These are phyloP conservation scores for Diaporthe citriasiana DNA, from an alignment of 2,329 filamentous ascomycete species.

Conservation along the genomic window DNA sequence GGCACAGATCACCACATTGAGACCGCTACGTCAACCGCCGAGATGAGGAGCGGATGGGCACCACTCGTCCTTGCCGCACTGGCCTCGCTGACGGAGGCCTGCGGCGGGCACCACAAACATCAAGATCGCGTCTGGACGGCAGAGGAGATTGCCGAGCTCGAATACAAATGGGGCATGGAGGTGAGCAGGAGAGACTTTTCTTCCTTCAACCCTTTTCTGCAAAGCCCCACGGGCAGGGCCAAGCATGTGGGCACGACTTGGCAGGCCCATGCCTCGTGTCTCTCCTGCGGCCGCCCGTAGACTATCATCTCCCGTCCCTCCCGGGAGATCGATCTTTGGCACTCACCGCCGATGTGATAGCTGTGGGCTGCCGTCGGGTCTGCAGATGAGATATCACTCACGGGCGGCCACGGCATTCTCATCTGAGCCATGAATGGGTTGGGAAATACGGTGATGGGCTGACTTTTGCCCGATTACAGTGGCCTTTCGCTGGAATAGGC, in stretches of 20 bases:
- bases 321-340: slow-evolving; percentile 30
- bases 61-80: slow-evolving; percentile 43
- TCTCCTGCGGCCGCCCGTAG: slow-evolving; percentile 17
- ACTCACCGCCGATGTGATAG: slow-evolving; percentile 37
- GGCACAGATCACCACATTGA: not conserved
- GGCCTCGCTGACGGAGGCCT: slow-evolving; percentile 49
- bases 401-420: slow-evolving; percentile 26
- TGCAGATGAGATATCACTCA: slow-evolving; percentile 8
- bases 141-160: slow-evolving; percentile 66
- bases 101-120: slow-evolving; percentile 52
- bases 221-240: not conserved
- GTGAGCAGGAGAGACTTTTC: slow-evolving; percentile 53
- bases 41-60: slow-evolving; percentile 47
- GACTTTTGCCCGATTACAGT: slow-evolving; percentile 50
- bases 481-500: slow-evolving; percentile 80
- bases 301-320: slow-evolving; percentile 6
- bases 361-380: slow-evolving; percentile 34
- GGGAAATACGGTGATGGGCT: not conserved
- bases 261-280: slow-evolving; percentile 22
- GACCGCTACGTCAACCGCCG: not conserved
- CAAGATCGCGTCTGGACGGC: slow-evolving; percentile 62
- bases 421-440: not conserved
- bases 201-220: not conserved
- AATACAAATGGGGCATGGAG: slow-evolving; percentile 71
- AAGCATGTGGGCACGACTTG: slow-evolving; percentile 2